Base-by-base conservation (phyloP, 2,329 filamentous ascomycete species). In the Xylariaceae sp. region DNA sequence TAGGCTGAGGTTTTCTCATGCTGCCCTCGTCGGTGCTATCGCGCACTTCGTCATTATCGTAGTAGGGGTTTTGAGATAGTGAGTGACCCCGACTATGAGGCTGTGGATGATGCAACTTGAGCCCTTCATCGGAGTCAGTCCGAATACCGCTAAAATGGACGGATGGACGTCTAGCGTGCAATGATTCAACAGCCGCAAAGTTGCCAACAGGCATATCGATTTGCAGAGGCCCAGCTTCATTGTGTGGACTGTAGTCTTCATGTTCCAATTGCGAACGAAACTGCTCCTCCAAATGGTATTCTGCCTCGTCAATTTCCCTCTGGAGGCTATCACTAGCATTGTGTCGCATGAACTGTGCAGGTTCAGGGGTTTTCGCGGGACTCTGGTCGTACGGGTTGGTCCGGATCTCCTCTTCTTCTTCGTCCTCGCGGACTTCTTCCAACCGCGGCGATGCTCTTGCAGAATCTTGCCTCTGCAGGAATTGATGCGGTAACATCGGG, bases 231-330 rank as follows among this genome's bases (percentile, higher is more conserved):
- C 70, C 70, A 30, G 69, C 67, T 45, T 75, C 72, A 39, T 79
- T 74, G 47, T 85, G 83, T 1, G 85, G 86, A 63, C 84, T 88
- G 65, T 89, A 87, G 61, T 89, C 87, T 51, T 88, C 86, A 61
- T 91, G 86, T 55, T 92, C 87, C 46, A 92, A 76, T 64, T 92
- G 86, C 50, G 87, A 85, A 48, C 89, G 84, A 57, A 92, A 84
- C 56, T 89, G 85, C 67, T 91, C 84, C 67, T 92, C 88, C 57
- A 94, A 71, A 63, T 92, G 89, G 65, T 94, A 92, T 64, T 95
- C 89, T 4, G 88, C 86, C 65, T 92, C 88, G 47, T 94, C 87
- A 52, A 95, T 86, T 61, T 94, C 90, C 57, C 86, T 86, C 68
- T 96, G 90, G 21, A 95, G 78, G 43, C 84, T 89, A 58, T 85